phyloP scores from a whole-genome alignment of 106 monocot genomes.

The Allium fistulosum region DNA sequence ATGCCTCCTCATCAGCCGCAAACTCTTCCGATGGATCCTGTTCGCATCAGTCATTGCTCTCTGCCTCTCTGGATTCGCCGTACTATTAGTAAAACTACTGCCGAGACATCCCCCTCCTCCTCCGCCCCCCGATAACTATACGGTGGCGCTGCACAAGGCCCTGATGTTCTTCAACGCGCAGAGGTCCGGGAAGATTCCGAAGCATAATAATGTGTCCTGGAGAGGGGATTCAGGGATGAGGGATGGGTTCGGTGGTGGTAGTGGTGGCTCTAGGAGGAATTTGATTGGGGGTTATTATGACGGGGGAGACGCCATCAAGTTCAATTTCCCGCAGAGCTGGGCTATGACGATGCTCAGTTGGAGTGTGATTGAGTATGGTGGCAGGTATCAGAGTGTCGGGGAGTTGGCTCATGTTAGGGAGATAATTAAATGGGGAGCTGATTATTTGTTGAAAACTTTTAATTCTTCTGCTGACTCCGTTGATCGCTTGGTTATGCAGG shows the following conservation, averaged over 20 bases:
- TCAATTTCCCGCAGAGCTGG: conserved; percentile 81
- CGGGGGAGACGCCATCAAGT: conserved; percentile 86
- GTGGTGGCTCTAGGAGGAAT: conserved; percentile 31
- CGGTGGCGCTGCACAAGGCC: conserved; percentile 83
- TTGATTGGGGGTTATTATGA: conserved; percentile 83
- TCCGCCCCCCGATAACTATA: conserved; percentile 85
- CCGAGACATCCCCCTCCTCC: conserved; percentile 49
- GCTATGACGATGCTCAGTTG: conserved; percentile 89
- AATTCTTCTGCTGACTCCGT: conserved; percentile 78
- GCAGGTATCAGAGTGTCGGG: conserved; percentile 69
- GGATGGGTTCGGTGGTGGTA: conserved; percentile 48
- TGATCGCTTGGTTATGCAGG: conserved; percentile 63
- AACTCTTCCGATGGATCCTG: conserved; percentile 67
- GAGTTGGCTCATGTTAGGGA: conserved; percentile 71
- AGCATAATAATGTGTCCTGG: conserved; percentile 86
- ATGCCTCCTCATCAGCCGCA: conserved; percentile 79
- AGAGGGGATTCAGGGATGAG: conserved; percentile 89
- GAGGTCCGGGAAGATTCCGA: conserved; percentile 70
- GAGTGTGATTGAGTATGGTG: conserved; percentile 94
- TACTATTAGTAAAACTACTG: conserved; percentile 54
- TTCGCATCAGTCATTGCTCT: conserved; percentile 42
- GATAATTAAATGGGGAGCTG: conserved; percentile 81
- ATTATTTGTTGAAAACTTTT: conserved; percentile 86
- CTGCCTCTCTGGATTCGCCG: conserved; percentile 49
- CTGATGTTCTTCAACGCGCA: conserved; percentile 99